Evolutionary conservation across 2,329 filamentous ascomycete genomes (phyloP).

Genomic region (Fusarium nodosum): DNA sequence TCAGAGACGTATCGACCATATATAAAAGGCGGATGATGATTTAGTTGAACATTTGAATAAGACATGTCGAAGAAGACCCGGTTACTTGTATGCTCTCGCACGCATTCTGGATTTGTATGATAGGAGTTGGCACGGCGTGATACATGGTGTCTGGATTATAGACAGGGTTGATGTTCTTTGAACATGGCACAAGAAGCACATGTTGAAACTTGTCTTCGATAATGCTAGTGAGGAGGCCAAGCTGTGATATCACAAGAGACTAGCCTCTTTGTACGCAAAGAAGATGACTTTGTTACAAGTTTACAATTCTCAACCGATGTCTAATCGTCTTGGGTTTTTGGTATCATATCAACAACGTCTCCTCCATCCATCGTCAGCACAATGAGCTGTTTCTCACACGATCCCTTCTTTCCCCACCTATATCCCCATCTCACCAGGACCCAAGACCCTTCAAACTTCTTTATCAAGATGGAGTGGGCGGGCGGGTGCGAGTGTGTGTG

Average conservation of each 20-base stretch:
- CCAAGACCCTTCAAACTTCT: conserved; percentile 10
- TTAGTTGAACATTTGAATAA: conserved; percentile 13
- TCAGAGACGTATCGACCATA: conserved; percentile 7
- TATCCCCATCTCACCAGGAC: conserved; percentile 18
- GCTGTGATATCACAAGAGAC: background rate
- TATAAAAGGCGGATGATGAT: conserved; percentile 35
- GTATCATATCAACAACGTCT: background rate
- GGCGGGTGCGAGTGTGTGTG: background rate
- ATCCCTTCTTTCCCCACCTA: conserved; percentile 25
- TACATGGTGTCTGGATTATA: conserved; percentile 10
- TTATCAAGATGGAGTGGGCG: background rate
- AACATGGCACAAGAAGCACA: background rate
- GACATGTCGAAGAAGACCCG: conserved; percentile 4
- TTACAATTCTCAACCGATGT: background rate
- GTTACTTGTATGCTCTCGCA: background rate
- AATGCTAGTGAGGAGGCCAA: background rate
- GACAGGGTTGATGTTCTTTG: conserved; percentile 1
- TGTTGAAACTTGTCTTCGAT: background rate
- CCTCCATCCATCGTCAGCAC: conserved; percentile 26
- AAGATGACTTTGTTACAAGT: background rate
- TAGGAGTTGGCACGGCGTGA: conserved; percentile 31
- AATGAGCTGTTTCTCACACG: conserved; percentile 43
- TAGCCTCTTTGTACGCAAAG: background rate
- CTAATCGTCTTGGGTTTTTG: background rate
- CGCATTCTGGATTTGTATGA: conserved; percentile 9